Evolutionary conservation across 108 stramenopile genomes (phyloP), one percentile per base, ranked within the genome.

Genomic region (Pseudonitzschia pungens): DNA sequence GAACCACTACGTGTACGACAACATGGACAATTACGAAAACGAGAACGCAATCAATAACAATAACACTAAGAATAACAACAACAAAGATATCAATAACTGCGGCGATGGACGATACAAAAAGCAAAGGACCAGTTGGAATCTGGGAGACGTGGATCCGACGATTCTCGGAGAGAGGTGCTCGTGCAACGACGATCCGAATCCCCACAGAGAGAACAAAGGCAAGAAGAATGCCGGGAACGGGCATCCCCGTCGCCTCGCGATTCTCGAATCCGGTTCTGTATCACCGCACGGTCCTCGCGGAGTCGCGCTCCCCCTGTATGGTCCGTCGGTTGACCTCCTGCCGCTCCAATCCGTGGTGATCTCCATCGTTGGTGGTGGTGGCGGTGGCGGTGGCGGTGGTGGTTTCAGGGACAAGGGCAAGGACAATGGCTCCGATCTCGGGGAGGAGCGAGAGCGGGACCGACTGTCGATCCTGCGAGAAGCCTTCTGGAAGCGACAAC

Each of bases 401-500:
- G n/a, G 8, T 54, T 24, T 54, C 53, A 8, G n/a, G 22, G 28
- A 27, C 62, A 32, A 63, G 9, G 36, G 29, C 20, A 40, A 31
- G 33, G 32, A 62, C 60, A 2, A 62, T 11, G 20, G 36, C n/a
- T n/a, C n/a, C n/a, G n/a, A n/a, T n/a, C n/a, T n/a, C 60, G 36
- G 36, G 36, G 36, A 40, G 14, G 20, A 29, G 31, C 29, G n/a
- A 31, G 8, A 21, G 16, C 29, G 36, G 6, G 36, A 62, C 4
- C 29, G 33, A 40, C 12, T 62, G 21, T 10, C 60, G 32, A 55
- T 70, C 16, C 43, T 77, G 52, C 27, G 20, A 16, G 50, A 57
- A 27, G 58, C 72, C 21, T 65, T n/a, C 27, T 78, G 77, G 77
- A 78, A 78, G 68, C 71, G 77, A 29, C 77, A 78, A 43, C 60